Evolutionary conservation across 2,329 filamentous ascomycete species (phyloP).

Genomic region (Alternaria arbusti): DNA sequence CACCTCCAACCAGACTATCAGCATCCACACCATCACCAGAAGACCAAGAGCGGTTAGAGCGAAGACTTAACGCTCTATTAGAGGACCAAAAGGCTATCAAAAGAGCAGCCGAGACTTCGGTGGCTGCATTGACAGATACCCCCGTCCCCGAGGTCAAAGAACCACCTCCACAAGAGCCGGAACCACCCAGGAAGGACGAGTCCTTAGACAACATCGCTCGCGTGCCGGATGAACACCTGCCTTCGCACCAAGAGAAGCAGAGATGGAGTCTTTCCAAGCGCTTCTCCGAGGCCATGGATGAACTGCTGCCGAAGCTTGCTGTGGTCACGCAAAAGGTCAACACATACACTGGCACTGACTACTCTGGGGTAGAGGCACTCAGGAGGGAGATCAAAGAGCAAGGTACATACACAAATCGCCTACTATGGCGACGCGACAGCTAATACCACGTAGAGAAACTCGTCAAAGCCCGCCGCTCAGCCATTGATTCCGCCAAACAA

Average conservation of each 20-base stretch:
- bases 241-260: conserved; percentile 60
- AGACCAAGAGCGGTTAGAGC: conserved; percentile 21
- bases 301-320: conserved; percentile 82
- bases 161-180: conserved; percentile 11
- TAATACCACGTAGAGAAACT: conserved; percentile 53
- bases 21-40: conserved; percentile 20
- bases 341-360: conserved; percentile 84
- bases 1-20: conserved; percentile 8
- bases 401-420: conserved; percentile 48
- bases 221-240: conserved; percentile 53
- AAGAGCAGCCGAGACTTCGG: conserved; percentile 7
- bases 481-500: conserved; percentile 74
- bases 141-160: conserved; percentile 7
- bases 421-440: background rate
- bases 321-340: conserved; percentile 88
- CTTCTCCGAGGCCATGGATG: conserved; percentile 82
- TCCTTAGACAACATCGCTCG: conserved; percentile 36
- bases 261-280: conserved; percentile 65
- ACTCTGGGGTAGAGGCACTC: conserved; percentile 86
- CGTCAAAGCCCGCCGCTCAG: conserved; percentile 65
- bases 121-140: conserved; percentile 2
- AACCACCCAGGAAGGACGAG: conserved; percentile 11
- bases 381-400: conserved; percentile 77
- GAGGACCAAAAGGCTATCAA: conserved; percentile 16
- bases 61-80: conserved; percentile 17